Conservation (phyloP, 768 basidiomycete genomes). For the Collybia nuda region DNA sequence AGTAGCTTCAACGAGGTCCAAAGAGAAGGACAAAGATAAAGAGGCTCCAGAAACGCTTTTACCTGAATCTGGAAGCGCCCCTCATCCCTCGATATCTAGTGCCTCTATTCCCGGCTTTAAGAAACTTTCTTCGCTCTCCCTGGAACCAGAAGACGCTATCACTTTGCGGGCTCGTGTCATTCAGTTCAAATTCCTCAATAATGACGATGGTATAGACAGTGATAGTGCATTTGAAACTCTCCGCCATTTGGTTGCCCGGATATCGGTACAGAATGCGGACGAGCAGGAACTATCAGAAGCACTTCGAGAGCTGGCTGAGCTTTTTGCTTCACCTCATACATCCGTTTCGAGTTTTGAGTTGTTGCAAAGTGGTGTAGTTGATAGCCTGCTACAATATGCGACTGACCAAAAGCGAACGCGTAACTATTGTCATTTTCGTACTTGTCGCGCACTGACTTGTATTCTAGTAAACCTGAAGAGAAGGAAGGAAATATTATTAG, state of each 20-base stretch:
- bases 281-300: constrained; percentile 66
- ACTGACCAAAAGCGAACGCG: constrained; percentile 64
- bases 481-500: constrained; percentile 78
- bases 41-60: constrained; percentile 34
- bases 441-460: constrained; percentile 4
- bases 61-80: constrained; percentile 34
- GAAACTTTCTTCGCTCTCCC: constrained; percentile 63
- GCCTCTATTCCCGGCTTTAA: constrained; percentile 63
- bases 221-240: constrained; percentile 67
- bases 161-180: constrained; percentile 91
- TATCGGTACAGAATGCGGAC: constrained; percentile 52
- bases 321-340: constrained; percentile 73
- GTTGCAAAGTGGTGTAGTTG: constrained; percentile 90
- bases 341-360: constrained; percentile 96
- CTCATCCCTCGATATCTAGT: constrained; percentile 35
- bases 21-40: constrained; percentile 48
- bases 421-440: constrained; percentile 26
- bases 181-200: constrained; percentile 74
- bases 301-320: constrained; percentile 72
- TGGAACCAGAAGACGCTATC: constrained; percentile 88
- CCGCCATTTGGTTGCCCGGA: constrained; percentile 59
- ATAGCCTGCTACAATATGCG: constrained; percentile 80
- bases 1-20: constrained; percentile 49
- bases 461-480: constrained; percentile 56
- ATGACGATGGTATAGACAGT: constrained; percentile 52